These are phyloP conservation scores for Pharnaceum exiguum DNA, from an alignment of 148 eudicot species.

Conservation along the genomic window DNA sequence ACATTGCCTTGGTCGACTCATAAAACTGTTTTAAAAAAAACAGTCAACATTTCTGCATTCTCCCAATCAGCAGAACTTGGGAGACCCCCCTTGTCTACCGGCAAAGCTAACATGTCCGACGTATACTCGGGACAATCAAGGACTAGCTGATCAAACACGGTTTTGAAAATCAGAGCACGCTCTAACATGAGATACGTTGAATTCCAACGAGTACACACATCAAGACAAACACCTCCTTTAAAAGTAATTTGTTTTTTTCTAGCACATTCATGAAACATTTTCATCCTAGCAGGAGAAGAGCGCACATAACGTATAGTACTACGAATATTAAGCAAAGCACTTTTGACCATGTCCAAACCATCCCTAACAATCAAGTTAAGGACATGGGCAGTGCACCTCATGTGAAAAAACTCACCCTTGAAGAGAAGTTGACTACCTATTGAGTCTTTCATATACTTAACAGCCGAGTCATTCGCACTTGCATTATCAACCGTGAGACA, in stretches of 20 bases:
- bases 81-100: no score
- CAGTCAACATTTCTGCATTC: neutral
- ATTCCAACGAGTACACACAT: constrained; percentile 25
- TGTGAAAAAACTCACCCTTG: constrained; percentile 9
- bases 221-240: neutral
- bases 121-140: no score
- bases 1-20: neutral
- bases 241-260: neutral
- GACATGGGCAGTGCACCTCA: constrained; percentile 21
- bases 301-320: neutral
- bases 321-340: neutral
- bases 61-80: neutral
- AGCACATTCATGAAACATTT: neutral
- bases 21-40: neutral
- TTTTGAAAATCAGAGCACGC: neutral
- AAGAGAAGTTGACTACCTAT: neutral
- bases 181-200: constrained; percentile 16
- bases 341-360: neutral
- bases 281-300: constrained; percentile 3
- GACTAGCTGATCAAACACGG: constrained; percentile 2
- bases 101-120: no score
- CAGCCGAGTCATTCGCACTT: constrained; percentile 2
- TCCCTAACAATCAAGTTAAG: constrained; percentile 13
- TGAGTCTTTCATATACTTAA: constrained; percentile 1
- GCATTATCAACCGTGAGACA: constrained; percentile 22